A percentile compares a stretch with the other conserved stretches of the same genome.
Evolutionary conservation across 495 filamentous ascomycete species (phyloP).

Genomic region (Podospora pseudocomata): DNA sequence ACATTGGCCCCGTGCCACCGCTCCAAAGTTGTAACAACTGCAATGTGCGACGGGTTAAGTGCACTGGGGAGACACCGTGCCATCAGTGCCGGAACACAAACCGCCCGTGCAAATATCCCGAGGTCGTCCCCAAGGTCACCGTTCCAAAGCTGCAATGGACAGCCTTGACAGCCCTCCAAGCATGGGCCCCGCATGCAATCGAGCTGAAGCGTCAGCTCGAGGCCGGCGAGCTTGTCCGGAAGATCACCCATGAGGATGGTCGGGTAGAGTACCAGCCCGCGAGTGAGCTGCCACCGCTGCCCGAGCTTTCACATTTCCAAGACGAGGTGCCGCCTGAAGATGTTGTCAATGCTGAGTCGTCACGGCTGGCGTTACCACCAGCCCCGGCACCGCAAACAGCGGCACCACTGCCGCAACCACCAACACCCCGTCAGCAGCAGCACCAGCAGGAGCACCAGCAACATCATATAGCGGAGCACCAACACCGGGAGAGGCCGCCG

Average conservation of each 20-base stretch:
- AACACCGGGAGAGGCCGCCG: background rate
- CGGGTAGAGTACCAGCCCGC: slow-evolving; percentile 5
- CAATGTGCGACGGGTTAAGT: slow-evolving; percentile 45
- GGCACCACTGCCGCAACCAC: background rate
- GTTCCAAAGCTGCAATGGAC: slow-evolving; percentile 17
- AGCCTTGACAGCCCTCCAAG: background rate
- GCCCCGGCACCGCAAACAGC: too few species aligned
- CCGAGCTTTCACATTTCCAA: background rate
- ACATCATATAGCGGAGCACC: background rate
- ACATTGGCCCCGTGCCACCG: background rate
- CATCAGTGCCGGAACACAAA: slow-evolving; percentile 28
- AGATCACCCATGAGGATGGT: background rate
- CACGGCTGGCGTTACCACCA: too few species aligned
- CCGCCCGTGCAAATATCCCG: slow-evolving; percentile 37
- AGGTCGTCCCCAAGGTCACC: slow-evolving; percentile 27
- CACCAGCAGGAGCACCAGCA: background rate
- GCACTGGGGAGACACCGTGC: slow-evolving; percentile 40
- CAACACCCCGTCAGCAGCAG: background rate
- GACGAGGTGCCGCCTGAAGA: too few species aligned
- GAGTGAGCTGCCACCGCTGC: slow-evolving; percentile 4
- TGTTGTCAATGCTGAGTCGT: too few species aligned
- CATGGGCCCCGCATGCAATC: background rate
- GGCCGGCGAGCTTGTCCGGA: background rate
- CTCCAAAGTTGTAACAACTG: slow-evolving; percentile 41
- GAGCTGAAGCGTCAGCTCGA: slow-evolving; percentile 19